phyloP scores from a whole-genome alignment of 495 filamentous ascomycete species.

The Lasiosphaeria ovina region DNA sequence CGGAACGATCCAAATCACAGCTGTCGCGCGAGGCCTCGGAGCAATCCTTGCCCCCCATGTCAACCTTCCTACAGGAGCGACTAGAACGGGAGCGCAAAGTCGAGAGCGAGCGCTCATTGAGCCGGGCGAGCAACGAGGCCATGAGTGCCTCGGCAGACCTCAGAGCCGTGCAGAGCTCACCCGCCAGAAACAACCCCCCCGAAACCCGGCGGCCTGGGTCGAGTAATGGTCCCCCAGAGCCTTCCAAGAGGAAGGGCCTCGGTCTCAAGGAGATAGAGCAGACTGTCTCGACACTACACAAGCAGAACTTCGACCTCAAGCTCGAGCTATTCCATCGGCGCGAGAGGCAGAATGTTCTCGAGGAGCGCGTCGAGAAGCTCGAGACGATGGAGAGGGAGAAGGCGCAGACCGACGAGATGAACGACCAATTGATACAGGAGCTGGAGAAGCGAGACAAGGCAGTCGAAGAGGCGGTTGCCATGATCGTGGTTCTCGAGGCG shows the following conservation, averaged over 20 bases:
- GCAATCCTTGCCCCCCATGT: slow-evolving; percentile 32
- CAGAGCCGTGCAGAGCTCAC: slow-evolving; percentile 32
- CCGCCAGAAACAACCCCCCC: slow-evolving; percentile 25
- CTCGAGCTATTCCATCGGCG: slow-evolving; percentile 77
- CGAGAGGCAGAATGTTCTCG: slow-evolving; percentile 51
- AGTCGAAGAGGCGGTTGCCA: slow-evolving; percentile 74
- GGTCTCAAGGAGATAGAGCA: slow-evolving; percentile 50
- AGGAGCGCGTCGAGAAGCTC: slow-evolving; percentile 61
- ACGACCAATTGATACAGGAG: slow-evolving; percentile 66
- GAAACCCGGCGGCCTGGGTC: slow-evolving; percentile 36
- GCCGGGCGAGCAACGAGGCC: slow-evolving; percentile 34
- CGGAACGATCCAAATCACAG: slow-evolving; percentile 28
- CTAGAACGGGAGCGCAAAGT: slow-evolving; percentile 49
- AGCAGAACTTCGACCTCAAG: slow-evolving; percentile 89
- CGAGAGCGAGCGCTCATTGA: slow-evolving; percentile 41
- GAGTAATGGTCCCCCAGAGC: slow-evolving; percentile 27
- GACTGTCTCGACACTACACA: slow-evolving; percentile 62
- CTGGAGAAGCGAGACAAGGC: slow-evolving; percentile 75
- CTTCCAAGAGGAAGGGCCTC: slow-evolving; percentile 41
- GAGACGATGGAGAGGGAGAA: slow-evolving; percentile 57
- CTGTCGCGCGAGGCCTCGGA: slow-evolving; percentile 33
- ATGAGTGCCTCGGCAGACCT: slow-evolving; percentile 28
- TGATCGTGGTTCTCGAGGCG: slow-evolving; percentile 74
- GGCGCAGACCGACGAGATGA: slow-evolving; percentile 54
- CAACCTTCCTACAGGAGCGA: slow-evolving; percentile 50